A percentile compares a stretch with the other conserved stretches of the same genome.
phyloP scores from a whole-genome alignment of 2,329 filamentous ascomycete species.

The Claviceps paspali region DNA sequence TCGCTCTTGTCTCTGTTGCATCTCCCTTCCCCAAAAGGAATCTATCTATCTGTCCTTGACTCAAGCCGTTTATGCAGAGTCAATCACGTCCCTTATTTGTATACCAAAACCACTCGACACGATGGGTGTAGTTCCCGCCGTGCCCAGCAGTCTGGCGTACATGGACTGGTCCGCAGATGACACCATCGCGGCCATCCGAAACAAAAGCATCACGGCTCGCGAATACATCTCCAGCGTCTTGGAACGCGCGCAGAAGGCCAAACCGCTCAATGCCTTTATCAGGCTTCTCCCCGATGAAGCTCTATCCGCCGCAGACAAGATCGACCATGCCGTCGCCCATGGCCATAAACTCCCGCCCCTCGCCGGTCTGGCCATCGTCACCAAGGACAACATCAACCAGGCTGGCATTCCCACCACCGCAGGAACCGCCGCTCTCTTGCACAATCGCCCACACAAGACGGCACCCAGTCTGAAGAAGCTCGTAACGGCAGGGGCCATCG shows the following conservation, averaged over 20 bases:
- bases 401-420: conserved; percentile 6
- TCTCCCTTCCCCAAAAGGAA: no score
- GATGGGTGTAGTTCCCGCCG: neutral
- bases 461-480: conserved; percentile 9
- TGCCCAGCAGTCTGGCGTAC: neutral
- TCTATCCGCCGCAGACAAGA: conserved; percentile 1
- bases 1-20: no score
- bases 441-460: conserved; percentile 5
- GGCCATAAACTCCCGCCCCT: conserved; percentile 8
- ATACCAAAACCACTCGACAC: no score
- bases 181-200: conserved; percentile 1
- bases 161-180: conserved; percentile 3
- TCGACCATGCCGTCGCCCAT: conserved; percentile 3
- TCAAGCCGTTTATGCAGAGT: no score
- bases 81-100: no score
- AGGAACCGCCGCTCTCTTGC: conserved; percentile 7
- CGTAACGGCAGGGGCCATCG: conserved; percentile 13
- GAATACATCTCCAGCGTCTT: conserved; percentile 3
- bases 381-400: conserved; percentile 11
- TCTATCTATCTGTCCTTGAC: no score
- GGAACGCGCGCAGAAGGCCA: neutral
- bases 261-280: conserved; percentile 3
- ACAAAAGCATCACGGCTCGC: conserved; percentile 1
- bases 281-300: conserved; percentile 1
- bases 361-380: conserved; percentile 10